Evolutionary conservation across 2,329 filamentous ascomycete species (phyloP).

Genomic region (Pseudogymnoascus sp.): DNA sequence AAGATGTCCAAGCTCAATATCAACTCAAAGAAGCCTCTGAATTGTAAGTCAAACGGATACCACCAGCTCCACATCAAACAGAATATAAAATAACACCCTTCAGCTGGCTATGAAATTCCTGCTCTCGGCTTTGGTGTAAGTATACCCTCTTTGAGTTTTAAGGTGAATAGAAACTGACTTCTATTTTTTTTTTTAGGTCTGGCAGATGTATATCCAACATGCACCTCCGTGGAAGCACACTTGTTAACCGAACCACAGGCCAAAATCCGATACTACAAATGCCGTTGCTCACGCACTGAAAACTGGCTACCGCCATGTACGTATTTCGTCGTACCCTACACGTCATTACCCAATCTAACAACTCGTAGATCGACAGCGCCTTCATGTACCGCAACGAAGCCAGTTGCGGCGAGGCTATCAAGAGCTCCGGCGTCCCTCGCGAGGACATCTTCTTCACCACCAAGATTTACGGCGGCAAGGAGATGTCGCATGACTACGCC

Average conservation of each 20-base stretch:
- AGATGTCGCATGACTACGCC: conserved; percentile 54
- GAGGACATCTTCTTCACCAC: conserved; percentile 54
- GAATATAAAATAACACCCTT: not conserved
- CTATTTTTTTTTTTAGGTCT: not conserved
- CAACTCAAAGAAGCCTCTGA: not conserved
- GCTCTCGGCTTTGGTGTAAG: conserved; percentile 49
- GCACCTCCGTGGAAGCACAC: not conserved
- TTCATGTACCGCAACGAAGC: conserved; percentile 50
- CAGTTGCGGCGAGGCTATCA: conserved; percentile 44
- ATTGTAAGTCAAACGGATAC: not conserved
- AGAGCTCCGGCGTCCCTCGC: conserved; percentile 42
- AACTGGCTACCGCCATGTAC: conserved; percentile 48
- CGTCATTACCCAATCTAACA: conserved; percentile 7
- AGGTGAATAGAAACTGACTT: not conserved
- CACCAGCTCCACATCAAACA: not conserved
- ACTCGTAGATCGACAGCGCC: conserved; percentile 46
- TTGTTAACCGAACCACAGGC: not conserved
- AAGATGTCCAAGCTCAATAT: not conserved
- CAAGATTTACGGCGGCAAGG: conserved; percentile 45
- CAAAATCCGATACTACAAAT: not conserved
- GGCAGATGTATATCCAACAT: not conserved
- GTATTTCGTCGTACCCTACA: conserved; percentile 10
- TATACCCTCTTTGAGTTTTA: conserved; percentile 7
- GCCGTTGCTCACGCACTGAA: conserved; percentile 41
- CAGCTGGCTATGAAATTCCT: conserved; percentile 50